Evolutionary conservation across 2,329 filamentous ascomycete species (phyloP).

Genomic region (Pseudofabraea citricarpa): DNA sequence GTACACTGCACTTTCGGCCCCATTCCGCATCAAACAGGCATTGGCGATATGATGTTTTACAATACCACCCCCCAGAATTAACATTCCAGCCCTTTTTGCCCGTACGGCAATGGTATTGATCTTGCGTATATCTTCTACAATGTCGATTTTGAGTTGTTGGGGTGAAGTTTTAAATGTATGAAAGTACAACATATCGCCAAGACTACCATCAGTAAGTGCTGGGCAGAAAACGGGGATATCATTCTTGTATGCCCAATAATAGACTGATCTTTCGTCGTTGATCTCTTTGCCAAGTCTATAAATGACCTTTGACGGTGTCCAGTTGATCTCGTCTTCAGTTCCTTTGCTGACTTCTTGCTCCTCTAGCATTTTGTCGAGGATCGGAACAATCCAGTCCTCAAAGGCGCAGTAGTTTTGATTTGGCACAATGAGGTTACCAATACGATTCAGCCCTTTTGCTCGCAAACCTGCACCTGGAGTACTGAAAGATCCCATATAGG

Average conservation of each 20-base stretch:
- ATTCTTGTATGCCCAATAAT: constrained; percentile 98
- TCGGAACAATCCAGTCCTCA: constrained; percentile 95
- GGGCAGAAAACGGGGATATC: constrained; percentile 96
- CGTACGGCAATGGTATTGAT: constrained; percentile 90
- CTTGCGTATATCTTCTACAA: constrained; percentile 86
- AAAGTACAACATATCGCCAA: constrained; percentile 98
- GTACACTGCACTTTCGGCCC: constrained; percentile 93
- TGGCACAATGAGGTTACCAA: constrained; percentile 91
- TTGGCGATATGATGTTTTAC: constrained; percentile 99
- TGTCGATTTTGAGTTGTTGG: constrained; percentile 75
- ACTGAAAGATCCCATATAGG: constrained; percentile 85
- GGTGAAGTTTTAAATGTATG: constrained; percentile 92
- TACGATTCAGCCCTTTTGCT: constrained; percentile 84
- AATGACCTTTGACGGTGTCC: constrained; percentile 94
- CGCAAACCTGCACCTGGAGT: constrained; percentile 74
- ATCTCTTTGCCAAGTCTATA: constrained; percentile 88
- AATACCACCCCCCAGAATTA: constrained; percentile 90
- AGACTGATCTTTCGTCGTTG: constrained; percentile 84
- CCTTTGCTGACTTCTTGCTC: constrained; percentile 82
- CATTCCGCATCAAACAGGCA: constrained; percentile 95
- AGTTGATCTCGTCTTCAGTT: constrained; percentile 68
- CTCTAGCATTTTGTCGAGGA: constrained; percentile 87
- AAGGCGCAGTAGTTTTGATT: constrained; percentile 98
- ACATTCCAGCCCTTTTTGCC: constrained; percentile 87
- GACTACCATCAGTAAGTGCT: constrained; percentile 86